Percentiles rank a stretch among this genome's conserved stretches.
Evolutionary conservation across 805 yeast species (phyloP).

Genomic region (Lipomyces sp.): DNA sequence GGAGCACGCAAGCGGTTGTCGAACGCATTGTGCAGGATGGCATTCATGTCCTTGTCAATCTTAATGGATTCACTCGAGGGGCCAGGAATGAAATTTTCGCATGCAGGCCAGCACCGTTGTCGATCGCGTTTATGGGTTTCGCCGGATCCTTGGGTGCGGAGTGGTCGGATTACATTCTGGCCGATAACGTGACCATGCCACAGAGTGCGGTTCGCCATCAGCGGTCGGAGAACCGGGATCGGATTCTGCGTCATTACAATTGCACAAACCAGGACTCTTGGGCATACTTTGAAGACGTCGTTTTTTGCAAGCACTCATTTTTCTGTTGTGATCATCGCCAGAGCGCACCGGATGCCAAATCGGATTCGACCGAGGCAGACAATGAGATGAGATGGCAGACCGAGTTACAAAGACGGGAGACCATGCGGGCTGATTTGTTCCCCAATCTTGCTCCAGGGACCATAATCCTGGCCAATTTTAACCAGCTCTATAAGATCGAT

Average conservation of each 20-base stretch:
- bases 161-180: constrained; percentile 44
- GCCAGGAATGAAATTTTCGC: constrained; percentile 46
- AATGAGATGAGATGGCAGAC: constrained; percentile 36
- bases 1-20: constrained; percentile 40
- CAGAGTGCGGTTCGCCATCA: constrained; percentile 19
- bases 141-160: constrained; percentile 45
- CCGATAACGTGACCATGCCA: constrained; percentile 40
- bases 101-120: constrained; percentile 44
- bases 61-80: constrained; percentile 46
- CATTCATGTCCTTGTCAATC: constrained; percentile 44
- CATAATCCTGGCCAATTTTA: constrained; percentile 44
- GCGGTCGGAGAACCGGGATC: background rate
- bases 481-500: constrained; percentile 46
- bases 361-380: background rate
- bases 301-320: constrained; percentile 42
- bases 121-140: constrained; percentile 45
- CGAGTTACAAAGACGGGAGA: constrained; percentile 37
- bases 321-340: constrained; percentile 47
- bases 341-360: constrained; percentile 40
- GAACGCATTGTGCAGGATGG: constrained; percentile 42
- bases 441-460: constrained; percentile 40
- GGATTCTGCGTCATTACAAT: constrained; percentile 27
- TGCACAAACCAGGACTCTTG: constrained; percentile 23
- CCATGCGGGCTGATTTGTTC: constrained; percentile 40
- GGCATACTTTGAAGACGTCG: constrained; percentile 42